A percentile compares a stretch with the other conserved stretches of the same genome.
Evolutionary conservation across 139 green algal genomes (phyloP).

Genomic region (Chlorella sp.): DNA sequence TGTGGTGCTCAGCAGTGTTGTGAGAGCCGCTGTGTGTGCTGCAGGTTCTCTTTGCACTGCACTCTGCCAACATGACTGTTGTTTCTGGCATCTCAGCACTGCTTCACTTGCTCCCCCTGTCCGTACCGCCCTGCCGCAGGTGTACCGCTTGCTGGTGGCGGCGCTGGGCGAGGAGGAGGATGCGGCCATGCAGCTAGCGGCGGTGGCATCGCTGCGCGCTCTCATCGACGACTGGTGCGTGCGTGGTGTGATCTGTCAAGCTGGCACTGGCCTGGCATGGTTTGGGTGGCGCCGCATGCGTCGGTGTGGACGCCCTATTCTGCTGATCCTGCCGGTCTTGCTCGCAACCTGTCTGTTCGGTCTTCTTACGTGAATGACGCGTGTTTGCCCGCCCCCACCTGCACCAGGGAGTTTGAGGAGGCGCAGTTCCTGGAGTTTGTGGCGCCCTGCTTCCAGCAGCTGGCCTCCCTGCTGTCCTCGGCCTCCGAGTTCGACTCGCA

Average conservation of each 20-base stretch:
- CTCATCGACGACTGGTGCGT: conserved; percentile 81
- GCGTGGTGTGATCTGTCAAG: neutral
- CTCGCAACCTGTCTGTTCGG: neutral
- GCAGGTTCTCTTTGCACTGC: too few relatives aligned
- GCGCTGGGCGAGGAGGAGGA: conserved; percentile 57
- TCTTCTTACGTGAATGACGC: too few relatives aligned
- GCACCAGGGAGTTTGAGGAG: conserved; percentile 68
- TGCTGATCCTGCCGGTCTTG: neutral
- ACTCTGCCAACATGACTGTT: too few relatives aligned
- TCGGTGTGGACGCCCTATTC: neutral
- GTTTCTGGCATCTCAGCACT: too few relatives aligned
- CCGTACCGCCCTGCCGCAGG: too few relatives aligned
- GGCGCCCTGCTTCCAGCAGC: conserved; percentile 49
- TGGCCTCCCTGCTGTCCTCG: conserved; percentile 53
- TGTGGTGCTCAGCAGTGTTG: too few relatives aligned
- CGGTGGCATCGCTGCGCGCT: conserved; percentile 57
- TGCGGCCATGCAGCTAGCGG: conserved; percentile 64
- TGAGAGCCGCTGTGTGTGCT: too few relatives aligned
- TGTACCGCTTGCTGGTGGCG: conserved; percentile 61
- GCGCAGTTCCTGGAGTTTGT: conserved; percentile 65
- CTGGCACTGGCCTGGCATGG: neutral
- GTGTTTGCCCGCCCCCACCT: neutral
- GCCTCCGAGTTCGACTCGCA: conserved; percentile 72
- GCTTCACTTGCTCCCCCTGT: too few relatives aligned
- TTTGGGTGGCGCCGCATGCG: neutral